Conservation (phyloP, 2,329 filamentous ascomycete species). For the Phyllosticta paracitricarpa region DNA sequence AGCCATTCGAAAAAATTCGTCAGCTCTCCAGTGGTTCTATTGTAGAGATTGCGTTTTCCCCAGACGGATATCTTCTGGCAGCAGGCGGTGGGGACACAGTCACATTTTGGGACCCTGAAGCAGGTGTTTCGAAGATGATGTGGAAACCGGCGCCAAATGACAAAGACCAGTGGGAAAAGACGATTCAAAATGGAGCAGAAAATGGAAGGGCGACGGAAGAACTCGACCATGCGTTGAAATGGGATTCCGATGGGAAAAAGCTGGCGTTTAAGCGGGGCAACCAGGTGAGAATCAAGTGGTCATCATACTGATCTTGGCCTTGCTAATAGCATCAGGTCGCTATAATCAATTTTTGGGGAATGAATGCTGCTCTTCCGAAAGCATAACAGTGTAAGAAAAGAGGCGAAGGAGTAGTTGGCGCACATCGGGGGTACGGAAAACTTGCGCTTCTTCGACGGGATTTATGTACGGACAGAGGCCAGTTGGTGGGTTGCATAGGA, state of each 20-base stretch:
- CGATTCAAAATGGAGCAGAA: slow-evolving; percentile 19
- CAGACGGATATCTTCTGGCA: slow-evolving; percentile 33
- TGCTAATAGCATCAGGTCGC: slow-evolving; percentile 19
- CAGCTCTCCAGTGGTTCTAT: slow-evolving; percentile 24
- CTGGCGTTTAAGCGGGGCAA: slow-evolving; percentile 28
- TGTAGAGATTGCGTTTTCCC: slow-evolving; percentile 35
- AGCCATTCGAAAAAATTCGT: slow-evolving; percentile 24
- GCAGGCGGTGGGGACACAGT: slow-evolving; percentile 34
- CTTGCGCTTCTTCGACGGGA: neutral
- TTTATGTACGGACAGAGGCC: neutral
- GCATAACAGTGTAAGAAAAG: slow-evolving; percentile 3
- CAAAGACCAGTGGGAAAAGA: slow-evolving; percentile 8
- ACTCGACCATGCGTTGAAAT: slow-evolving; percentile 24
- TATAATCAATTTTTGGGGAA: slow-evolving; percentile 21
- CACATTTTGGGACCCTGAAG: slow-evolving; percentile 34
- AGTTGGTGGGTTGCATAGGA: neutral
- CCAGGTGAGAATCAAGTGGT: slow-evolving; percentile 18
- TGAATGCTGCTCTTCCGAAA: slow-evolving; percentile 11
- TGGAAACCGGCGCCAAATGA: slow-evolving; percentile 21
- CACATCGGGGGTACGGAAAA: neutral
- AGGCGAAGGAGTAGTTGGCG: neutral
- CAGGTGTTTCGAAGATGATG: slow-evolving; percentile 24
- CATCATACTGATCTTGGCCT: neutral
- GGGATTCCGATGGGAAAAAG: slow-evolving; percentile 29
- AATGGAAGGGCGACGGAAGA: slow-evolving; percentile 11